Evolutionary conservation across 2,329 filamentous ascomycete genomes (phyloP), one percentile per base, ranked within the genome.

Genomic region (Clonostachys rosea): DNA sequence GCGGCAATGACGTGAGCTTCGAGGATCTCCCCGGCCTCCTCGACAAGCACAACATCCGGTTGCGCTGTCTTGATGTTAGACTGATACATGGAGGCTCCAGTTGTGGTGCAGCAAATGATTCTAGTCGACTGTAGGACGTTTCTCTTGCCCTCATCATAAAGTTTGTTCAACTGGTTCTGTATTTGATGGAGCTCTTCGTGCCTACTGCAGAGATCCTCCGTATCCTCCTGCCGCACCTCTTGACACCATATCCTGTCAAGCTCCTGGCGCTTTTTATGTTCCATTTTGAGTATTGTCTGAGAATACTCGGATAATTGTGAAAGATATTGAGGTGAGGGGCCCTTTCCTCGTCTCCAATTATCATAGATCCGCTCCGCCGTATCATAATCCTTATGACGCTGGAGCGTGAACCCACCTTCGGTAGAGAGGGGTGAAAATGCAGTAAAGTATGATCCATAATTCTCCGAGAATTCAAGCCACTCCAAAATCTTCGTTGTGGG

Each of bases 21-120:
- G 0, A 89, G 67, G 5, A 90, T 86, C 52, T 90, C 86, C 2
- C 84, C 86, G 1, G 85, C 86, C 60, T 90, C 86, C 59, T 90
- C 86, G 0, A 88, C 78, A 0, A 91, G 57, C 2, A 89, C 62
- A 4, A 87, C 68, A 2, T 81, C 79, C 0, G 84, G 82, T 0
- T 65, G 60, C 0, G 76, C 77, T 1, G 71, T 66, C 5, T 71
- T 71, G 9, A 90, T 71, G 2, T 78, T 67, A 1, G 73, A 62
- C 0, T 71, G 64, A 44, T 86, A 76, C 62, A 74, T 89, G 0
- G 87, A 83, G 0, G 85, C 85, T 0, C 70, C 84, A 0, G 83
- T 90, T 0, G 86, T 90, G 0, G 87, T 91, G 52, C 83, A 88
- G 0, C 74, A 84, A 40, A 91, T 83, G 12, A 91, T 72, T 2